phyloP scores from a whole-genome alignment of 1,284 basidiomycete species.

The Stereum hirsutum region DNA sequence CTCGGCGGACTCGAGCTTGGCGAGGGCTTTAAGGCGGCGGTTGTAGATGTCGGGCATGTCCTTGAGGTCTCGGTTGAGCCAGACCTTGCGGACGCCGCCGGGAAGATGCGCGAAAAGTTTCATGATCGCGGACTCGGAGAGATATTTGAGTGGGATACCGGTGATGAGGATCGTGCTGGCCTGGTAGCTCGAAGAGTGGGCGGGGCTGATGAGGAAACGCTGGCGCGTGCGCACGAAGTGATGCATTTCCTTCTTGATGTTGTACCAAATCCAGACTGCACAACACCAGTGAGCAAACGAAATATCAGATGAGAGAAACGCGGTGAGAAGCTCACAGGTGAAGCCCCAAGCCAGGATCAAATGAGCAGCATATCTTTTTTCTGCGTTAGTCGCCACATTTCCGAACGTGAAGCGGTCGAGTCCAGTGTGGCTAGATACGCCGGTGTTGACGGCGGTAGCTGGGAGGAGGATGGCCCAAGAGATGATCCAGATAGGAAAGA shows the following conservation, averaged over 20 bases:
- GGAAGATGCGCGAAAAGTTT: constrained; percentile 69
- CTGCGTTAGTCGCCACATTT: constrained; percentile 49
- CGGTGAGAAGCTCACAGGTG: constrained; percentile 46
- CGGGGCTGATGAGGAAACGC: constrained; percentile 68
- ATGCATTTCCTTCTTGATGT: constrained; percentile 73
- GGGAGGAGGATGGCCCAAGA: constrained; percentile 70
- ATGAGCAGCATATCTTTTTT: constrained; percentile 66
- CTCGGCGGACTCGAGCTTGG: constrained; percentile 82
- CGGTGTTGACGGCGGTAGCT: constrained; percentile 48
- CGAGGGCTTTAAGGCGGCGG: constrained; percentile 64
- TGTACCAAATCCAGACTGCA: constrained; percentile 76
- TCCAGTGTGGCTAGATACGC: constrained; percentile 39
- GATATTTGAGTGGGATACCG: constrained; percentile 77
- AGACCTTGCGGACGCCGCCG: constrained; percentile 81
- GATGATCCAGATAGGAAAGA: constrained; percentile 77
- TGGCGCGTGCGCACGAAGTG: constrained; percentile 82
- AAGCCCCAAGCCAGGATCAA: constrained; percentile 66
- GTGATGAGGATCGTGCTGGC: constrained; percentile 87
- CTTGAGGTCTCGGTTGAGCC: constrained; percentile 83
- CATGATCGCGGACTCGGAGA: constrained; percentile 57
- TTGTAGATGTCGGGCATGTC: constrained; percentile 80
- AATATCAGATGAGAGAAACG: constrained; percentile 1
- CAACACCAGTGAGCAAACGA: constrained; percentile 1
- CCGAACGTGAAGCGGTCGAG: constrained; percentile 79
- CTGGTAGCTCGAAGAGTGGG: constrained; percentile 69